phyloP scores from a whole-genome alignment of 1,284 basidiomycete species.

The Tilletia setariae region DNA sequence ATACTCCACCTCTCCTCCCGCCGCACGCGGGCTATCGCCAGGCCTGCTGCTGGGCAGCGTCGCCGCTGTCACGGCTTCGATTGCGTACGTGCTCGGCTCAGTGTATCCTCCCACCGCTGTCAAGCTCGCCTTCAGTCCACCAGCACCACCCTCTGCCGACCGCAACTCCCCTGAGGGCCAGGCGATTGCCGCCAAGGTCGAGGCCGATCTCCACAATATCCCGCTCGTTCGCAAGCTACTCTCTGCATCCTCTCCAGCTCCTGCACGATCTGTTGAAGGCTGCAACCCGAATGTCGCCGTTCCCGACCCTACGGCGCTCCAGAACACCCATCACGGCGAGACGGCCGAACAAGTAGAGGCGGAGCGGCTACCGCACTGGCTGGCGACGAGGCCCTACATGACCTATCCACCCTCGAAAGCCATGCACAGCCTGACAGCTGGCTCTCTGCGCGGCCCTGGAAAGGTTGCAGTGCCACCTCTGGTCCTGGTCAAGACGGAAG shows the following conservation, averaged over 20 bases:
- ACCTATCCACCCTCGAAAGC: constrained; percentile 67
- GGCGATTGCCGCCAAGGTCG: constrained; percentile 65
- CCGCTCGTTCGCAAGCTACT: constrained; percentile 56
- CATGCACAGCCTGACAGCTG: constrained; percentile 77
- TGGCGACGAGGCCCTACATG: constrained; percentile 66
- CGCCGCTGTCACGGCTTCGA: constrained; percentile 34
- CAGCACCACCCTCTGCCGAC: constrained; percentile 67
- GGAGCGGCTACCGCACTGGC: constrained; percentile 28
- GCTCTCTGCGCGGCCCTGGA: constrained; percentile 73
- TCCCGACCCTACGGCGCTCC: constrained; percentile 21
- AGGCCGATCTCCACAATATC: constrained; percentile 67
- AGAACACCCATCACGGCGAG: constrained; percentile 24
- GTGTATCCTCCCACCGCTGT: constrained; percentile 66
- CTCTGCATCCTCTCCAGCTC: constrained; percentile 22
- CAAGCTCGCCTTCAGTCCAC: constrained; percentile 68
- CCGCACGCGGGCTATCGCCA: no score
- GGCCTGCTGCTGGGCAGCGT: constrained; percentile 12
- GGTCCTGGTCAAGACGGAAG: constrained; percentile 45
- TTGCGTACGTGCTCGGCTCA: constrained; percentile 62
- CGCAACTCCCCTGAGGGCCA: constrained; percentile 65
- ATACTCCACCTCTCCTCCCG: no score
- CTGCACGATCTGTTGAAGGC: constrained; percentile 10
- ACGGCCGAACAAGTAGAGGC: constrained; percentile 20
- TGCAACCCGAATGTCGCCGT: constrained; percentile 23
- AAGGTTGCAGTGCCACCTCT: constrained; percentile 43